Evolutionary conservation across 345 rosid genomes (phyloP), one percentile per base, ranked within the genome.

Genomic region (Eucalyptus brandiana): DNA sequence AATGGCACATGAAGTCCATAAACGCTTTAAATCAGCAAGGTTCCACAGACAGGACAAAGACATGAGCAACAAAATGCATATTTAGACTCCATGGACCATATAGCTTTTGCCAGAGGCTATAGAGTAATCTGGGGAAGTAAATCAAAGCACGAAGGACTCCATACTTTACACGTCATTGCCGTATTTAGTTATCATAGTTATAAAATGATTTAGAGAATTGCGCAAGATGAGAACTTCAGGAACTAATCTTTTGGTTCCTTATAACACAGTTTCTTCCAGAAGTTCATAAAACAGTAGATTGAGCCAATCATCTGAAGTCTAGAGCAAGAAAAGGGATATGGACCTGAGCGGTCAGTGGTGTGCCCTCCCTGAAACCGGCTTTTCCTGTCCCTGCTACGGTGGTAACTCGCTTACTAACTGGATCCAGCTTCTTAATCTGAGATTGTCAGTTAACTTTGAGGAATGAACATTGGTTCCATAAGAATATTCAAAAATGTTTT

Each of bases 291-390:
- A 50, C 42, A 87, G 13, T 40, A 58, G 69, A 54, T 12, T 87
- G 72, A 8, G 48, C 48, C 60, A 32, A 50, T 87, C 60, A 50
- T 45, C 62, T 56, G 45, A 62, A 56, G 16, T 42, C 37, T n/a
- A 83, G 9, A 16, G 88, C 21, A 86, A 34, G 28, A 72, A 86
- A 88, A 67, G 40, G 76, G n/a, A 58, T 37, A 37, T 58, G 26
- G 56, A 96, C 99, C 99, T 96, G 98, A 89, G 99, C 97, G 44
- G 69, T 90, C 80, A 92, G 91, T 62, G 95, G 95, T 62, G 83
- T 88, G 92, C 99, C 99, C 88, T 97, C 98, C 92, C 92, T 94
- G 92, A 97, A 97, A 93, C 98, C 99, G 24, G 99, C 98, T 94
- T 96, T 97, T 86, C 99, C 99, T 24, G 97, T 95, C 89, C 99